Base-by-base conservation (phyloP, 225 moss, liverwort and hornwort genomes). In the Marchantia paleacea region DNA sequence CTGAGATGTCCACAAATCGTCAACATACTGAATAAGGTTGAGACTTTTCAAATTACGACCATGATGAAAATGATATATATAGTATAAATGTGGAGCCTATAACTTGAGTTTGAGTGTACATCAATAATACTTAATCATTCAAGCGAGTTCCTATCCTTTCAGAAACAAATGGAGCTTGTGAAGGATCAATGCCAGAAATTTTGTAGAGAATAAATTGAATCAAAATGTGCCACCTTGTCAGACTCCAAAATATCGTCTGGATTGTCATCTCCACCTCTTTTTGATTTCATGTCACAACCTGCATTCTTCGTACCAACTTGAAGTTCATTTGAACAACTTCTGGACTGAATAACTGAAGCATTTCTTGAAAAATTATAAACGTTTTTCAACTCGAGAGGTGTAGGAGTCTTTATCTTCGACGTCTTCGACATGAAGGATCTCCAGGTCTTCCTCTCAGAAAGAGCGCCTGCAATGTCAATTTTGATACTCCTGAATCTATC, bases 1-100 rank as follows among this genome's bases (percentile, higher is more conserved):
- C 96, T 96, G 90, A 69, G 20, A 54, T 67, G 24, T 6, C n/a
- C 13, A 26, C 48, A n/a, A 12, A 20, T 0, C 73, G 14, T 76
- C 61, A 26, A 52, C n/a, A n/a, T 50, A n/a, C 0, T 48, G 4
- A 55, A 66, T 10, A 4, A 49, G 24, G 14, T 65, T 61, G 47
- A 14, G 25, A 57, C 0, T 47, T 48, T 20, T 22, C 39, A 15
- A 29, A 28, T 19, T 51, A 26, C 6, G 13, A 30, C 28, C 30
- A 4, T 68, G 8, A 0, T 13, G 29, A 13, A 3, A 10, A 26
- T 25, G 51, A 10, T 12, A 52, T 19, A 52, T 48, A 13, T 61
- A 60, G 19, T 26, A 16, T 0, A 15, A 53, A 25, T 52, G 24
- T 54, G 14, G 15, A 75, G 1, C 29, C 30, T 28, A 28, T 4